These are phyloP conservation scores for Ophiosphaerella narmari DNA, from an alignment of 2,329 filamentous ascomycete genomes.

Conservation along the genomic window DNA sequence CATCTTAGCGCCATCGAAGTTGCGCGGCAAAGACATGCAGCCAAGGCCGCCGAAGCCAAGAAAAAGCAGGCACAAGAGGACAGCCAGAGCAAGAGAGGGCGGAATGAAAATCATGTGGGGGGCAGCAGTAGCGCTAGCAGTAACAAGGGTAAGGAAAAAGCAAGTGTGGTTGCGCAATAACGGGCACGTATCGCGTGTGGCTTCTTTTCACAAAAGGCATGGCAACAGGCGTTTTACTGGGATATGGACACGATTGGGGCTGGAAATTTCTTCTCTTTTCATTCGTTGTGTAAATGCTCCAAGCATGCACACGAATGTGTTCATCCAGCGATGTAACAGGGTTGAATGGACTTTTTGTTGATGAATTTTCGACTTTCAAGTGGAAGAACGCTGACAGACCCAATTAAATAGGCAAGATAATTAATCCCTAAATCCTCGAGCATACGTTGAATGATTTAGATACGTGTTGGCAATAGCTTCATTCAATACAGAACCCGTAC, in stretches of 20 bases:
- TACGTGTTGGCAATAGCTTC: too few species aligned
- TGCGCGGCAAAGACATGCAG: conserved; percentile 61
- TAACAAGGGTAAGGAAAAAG: conserved; percentile 31
- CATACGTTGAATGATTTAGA: too few species aligned
- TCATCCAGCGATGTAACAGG: too few species aligned
- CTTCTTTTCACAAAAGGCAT: conserved; percentile 18
- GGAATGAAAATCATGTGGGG: conserved; percentile 19
- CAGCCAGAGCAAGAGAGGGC: conserved; percentile 28
- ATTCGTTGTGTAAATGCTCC: conserved; percentile 17
- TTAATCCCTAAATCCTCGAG: too few species aligned
- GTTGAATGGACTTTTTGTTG: too few species aligned
- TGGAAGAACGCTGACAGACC: too few species aligned
- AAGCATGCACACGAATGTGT: too few species aligned
- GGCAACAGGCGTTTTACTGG: conserved; percentile 26
- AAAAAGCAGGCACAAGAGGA: conserved; percentile 35
- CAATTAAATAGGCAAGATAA: too few species aligned
- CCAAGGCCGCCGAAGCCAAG: conserved; percentile 46
- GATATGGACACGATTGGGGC: neutral
- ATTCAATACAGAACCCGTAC: too few species aligned
- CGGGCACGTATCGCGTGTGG: conserved; percentile 10
- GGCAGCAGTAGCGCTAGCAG: conserved; percentile 15
- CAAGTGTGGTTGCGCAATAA: conserved; percentile 30
- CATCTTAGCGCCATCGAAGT: conserved; percentile 55
- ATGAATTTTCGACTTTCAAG: too few species aligned
- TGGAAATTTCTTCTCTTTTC: conserved; percentile 8